phyloP scores from a whole-genome alignment of 768 basidiomycete genomes.

The Collybiopsis confluens region DNA sequence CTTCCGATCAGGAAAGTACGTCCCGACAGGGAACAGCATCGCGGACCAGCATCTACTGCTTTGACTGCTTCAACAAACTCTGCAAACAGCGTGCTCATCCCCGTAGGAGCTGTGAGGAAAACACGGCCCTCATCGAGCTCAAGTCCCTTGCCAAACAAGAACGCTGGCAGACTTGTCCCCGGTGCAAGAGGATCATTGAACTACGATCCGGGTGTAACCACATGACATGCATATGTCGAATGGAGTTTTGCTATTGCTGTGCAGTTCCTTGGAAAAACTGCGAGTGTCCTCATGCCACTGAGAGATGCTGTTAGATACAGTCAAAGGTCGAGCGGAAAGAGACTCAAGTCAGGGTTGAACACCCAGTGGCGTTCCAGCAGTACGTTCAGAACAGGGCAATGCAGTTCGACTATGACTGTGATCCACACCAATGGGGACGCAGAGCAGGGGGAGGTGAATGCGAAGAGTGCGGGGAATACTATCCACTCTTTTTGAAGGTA shows the following conservation, averaged over 20 bases:
- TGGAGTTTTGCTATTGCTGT: slow-evolving; percentile 65
- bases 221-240: slow-evolving; percentile 56
- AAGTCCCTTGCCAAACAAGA: slow-evolving; percentile 38
- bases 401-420: slow-evolving; percentile 55
- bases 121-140: slow-evolving; percentile 36
- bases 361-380: slow-evolving; percentile 24
- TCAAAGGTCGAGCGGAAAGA: slow-evolving; percentile 40
- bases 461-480: slow-evolving; percentile 36
- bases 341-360: slow-evolving; percentile 26
- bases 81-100: slow-evolving; percentile 49
- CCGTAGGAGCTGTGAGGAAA: slow-evolving; percentile 34
- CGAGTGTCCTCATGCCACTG: slow-evolving; percentile 65
- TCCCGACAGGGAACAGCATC: neutral
- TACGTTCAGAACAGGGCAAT: slow-evolving; percentile 28
- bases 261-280: slow-evolving; percentile 61
- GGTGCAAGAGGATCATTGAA: slow-evolving; percentile 53
- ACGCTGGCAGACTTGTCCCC: too few species aligned
- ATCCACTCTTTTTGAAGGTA: slow-evolving; percentile 47
- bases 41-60: slow-evolving; percentile 35
- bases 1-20: slow-evolving; percentile 21
- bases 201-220: slow-evolving; percentile 57
- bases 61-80: slow-evolving; percentile 34
- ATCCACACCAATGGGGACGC: slow-evolving; percentile 38
- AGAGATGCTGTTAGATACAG: slow-evolving; percentile 32
- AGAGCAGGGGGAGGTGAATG: slow-evolving; percentile 40